A percentile compares a stretch with the other conserved stretches of the same genome.
Evolutionary conservation across 2,329 filamentous ascomycete genomes (phyloP).

Genomic region (Colletotrichum plurivorum): DNA sequence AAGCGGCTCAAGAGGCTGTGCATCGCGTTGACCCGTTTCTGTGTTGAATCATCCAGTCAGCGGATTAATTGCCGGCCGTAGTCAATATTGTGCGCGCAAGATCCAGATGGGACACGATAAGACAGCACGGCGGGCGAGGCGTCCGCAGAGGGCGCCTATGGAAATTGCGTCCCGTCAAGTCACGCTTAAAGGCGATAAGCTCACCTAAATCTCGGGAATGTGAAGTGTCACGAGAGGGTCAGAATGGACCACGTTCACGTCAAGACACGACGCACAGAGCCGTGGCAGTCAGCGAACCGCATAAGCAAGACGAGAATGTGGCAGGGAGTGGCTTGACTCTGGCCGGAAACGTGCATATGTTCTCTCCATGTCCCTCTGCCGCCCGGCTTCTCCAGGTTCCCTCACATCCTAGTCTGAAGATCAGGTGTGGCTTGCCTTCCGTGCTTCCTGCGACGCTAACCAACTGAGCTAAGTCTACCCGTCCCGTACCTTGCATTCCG

Average conservation of each 20-base stretch:
- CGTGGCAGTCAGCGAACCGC: conserved; percentile 2
- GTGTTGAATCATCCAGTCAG: background rate
- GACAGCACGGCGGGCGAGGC: background rate
- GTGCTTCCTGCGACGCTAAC: conserved; percentile 29
- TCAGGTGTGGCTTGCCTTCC: conserved; percentile 39
- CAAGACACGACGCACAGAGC: conserved; percentile 5
- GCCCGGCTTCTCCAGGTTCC: conserved; percentile 1
- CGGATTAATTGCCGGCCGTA: background rate
- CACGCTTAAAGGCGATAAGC: background rate
- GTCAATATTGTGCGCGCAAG: background rate
- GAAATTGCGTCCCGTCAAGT: background rate
- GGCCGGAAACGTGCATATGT: conserved; percentile 24
- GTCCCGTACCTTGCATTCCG: conserved; percentile 37
- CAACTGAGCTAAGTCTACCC: conserved; percentile 18
- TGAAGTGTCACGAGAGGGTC: conserved; percentile 10
- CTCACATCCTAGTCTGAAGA: conserved; percentile 20
- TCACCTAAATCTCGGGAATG: background rate
- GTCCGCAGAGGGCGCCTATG: too few relatives aligned
- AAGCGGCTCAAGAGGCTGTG: conserved; percentile 24
- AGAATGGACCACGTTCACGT: conserved; percentile 15
- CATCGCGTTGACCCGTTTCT: conserved; percentile 14
- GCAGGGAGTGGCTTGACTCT: conserved; percentile 22
- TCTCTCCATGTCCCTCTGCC: too few relatives aligned
- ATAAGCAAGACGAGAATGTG: conserved; percentile 18
- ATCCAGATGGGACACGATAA: background rate